These are phyloP conservation scores for Suillus luteus DNA, from an alignment of 768 basidiomycete genomes.

Conservation along the genomic window DNA sequence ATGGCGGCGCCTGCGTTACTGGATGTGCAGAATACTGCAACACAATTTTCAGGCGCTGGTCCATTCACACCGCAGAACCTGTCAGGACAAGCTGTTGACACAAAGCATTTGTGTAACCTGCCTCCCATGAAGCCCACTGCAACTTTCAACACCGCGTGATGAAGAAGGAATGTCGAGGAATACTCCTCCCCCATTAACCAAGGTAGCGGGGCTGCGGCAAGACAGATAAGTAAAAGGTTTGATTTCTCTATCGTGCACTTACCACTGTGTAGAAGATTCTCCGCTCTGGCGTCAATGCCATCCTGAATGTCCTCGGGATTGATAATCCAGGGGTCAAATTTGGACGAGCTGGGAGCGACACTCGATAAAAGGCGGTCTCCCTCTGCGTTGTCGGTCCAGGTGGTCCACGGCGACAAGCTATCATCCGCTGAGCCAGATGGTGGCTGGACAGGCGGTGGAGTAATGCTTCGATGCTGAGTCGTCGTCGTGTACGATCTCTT, in stretches of 20 bases:
- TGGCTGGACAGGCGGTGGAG: neutral
- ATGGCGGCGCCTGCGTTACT: neutral
- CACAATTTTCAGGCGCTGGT: neutral
- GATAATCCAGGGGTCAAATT: neutral
- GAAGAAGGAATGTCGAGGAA: neutral
- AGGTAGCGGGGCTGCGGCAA: neutral
- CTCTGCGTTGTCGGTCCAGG: neutral
- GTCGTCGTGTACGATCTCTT: neutral
- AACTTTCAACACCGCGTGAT: neutral
- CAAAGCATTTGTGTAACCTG: neutral
- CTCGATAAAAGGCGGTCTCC: neutral
- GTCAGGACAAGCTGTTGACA: neutral
- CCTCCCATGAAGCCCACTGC: neutral
- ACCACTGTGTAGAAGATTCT: neutral
- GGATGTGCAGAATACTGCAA: slow-evolving; percentile 1
- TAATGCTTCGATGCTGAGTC: neutral
- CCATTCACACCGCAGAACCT: neutral
- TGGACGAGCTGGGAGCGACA: neutral
- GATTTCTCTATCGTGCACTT: neutral
- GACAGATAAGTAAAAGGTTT: neutral
- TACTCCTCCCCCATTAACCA: neutral
- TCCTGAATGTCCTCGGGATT: neutral
- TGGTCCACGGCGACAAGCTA: neutral
- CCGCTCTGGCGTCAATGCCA: neutral
- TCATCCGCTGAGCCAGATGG: neutral